Evolutionary conservation across 805 yeast species (phyloP).

Genomic region (Pichia nakasei): DNA sequence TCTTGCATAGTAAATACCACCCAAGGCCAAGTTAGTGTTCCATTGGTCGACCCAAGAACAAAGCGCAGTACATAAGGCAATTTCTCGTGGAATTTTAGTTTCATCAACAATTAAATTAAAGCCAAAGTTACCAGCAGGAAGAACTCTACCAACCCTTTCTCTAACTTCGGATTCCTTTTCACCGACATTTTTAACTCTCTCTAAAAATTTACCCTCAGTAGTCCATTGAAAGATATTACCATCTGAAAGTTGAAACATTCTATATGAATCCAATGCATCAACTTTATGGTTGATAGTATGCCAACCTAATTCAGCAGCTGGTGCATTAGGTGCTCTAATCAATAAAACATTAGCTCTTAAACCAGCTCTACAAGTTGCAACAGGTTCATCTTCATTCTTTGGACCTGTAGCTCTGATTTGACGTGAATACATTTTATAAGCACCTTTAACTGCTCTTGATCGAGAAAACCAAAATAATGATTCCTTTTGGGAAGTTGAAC

Average conservation of each 20-base stretch:
- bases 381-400: slow-evolving; percentile 46
- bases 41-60: slow-evolving; percentile 59
- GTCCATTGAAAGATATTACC: slow-evolving; percentile 63
- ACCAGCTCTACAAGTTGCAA: slow-evolving; percentile 53
- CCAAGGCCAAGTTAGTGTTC: slow-evolving; percentile 52
- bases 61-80: slow-evolving; percentile 52
- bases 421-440: slow-evolving; percentile 46
- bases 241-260: slow-evolving; percentile 52
- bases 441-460: slow-evolving; percentile 61
- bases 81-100: slow-evolving; percentile 43
- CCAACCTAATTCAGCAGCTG: slow-evolving; percentile 55
- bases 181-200: slow-evolving; percentile 48
- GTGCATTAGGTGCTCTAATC: slow-evolving; percentile 40
- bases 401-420: slow-evolving; percentile 34
- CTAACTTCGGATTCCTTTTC: slow-evolving; percentile 58
- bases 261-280: slow-evolving; percentile 52
- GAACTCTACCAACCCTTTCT: slow-evolving; percentile 52
- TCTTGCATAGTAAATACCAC: slow-evolving; percentile 55
- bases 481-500: slow-evolving; percentile 35
- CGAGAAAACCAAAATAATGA: slow-evolving; percentile 46
- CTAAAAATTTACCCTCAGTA: slow-evolving; percentile 46
- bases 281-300: slow-evolving; percentile 51
- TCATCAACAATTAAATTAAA: slow-evolving; percentile 50
- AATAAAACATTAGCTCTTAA: slow-evolving; percentile 49
- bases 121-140: slow-evolving; percentile 44